Percentiles rank a stretch among this genome's conserved stretches.
These are phyloP conservation scores for Spergularia marina DNA, from an alignment of 148 eudicot species.

Conservation along the genomic window DNA sequence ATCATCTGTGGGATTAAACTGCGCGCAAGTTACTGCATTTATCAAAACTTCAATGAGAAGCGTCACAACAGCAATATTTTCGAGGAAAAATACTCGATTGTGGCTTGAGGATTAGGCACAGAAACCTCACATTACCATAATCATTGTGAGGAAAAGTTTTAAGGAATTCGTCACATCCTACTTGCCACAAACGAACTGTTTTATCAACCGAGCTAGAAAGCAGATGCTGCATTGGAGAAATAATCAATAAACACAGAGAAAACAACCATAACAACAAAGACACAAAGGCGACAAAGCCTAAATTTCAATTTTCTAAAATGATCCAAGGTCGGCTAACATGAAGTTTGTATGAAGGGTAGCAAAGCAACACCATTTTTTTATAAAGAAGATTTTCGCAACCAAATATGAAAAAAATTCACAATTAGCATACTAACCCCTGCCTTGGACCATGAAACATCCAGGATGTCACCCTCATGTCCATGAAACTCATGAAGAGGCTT, in stretches of 20 bases:
- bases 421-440: constrained; percentile 57
- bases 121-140: constrained; percentile 49
- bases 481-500: constrained; percentile 65
- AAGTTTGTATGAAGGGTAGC: too few species aligned
- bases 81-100: not conserved
- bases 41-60: constrained; percentile 11
- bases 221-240: constrained; percentile 44
- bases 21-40: constrained; percentile 77
- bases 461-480: constrained; percentile 74
- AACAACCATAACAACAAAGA: not conserved
- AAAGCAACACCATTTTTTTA: not conserved
- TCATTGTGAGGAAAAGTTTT: constrained; percentile 69
- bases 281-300: too few species aligned
- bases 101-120: not conserved
- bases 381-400: not conserved
- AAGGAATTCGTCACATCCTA: constrained; percentile 52
- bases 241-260: not conserved
- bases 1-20: constrained; percentile 72
- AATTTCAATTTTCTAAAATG: not conserved
- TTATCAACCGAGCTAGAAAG: constrained; percentile 82
- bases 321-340: not conserved
- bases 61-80: constrained; percentile 14
- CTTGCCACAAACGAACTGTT: constrained; percentile 83
- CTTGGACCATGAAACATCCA: constrained; percentile 81
- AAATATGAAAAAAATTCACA: not conserved